Base-by-base conservation (phyloP, 2,329 filamentous ascomycete genomes). In the Kalmusia sp. region DNA sequence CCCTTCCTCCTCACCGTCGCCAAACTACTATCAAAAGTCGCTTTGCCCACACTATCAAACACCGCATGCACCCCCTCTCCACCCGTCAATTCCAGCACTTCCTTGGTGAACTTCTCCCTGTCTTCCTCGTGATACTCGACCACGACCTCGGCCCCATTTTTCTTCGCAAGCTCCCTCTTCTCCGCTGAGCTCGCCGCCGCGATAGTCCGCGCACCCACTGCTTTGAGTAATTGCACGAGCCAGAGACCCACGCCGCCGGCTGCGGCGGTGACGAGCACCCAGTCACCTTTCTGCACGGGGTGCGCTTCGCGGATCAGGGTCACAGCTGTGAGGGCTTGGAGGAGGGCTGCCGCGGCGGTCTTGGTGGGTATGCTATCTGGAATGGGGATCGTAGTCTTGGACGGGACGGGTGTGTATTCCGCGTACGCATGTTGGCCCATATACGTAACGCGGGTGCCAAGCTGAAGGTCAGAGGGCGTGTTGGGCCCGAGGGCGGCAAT, bases 31-130 rank as follows among this genome's bases (percentile, higher is more conserved):
- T 96, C 91, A 76, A 95, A 96, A 0, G 93, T 96, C 43, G 83
- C 82, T 77, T 91, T 91, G 11, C 92, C 93, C 2, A 96, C 91
- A 5, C 90, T 90, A 70, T 96, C 92, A 70, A 92, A 96, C 24
- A 96, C 88, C 8, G 88, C 91, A 58, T 86, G 84, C 2, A 89
- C 87, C 6, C 93, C 93, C 54, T 86, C 77, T 0, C 88, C 88
- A 2, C 80, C 84, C 0, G 92, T 96, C 43, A 91, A 86, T 69
- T 89, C 82, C 64, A 82, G 79, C 5, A 91, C 87, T 69, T 83
- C 80, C 54, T 69, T 63, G 1, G 68, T 65, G 40, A 74, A 73
- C 37, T 62, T 49, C 21, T 73, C 64, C 24, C 66, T 37, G 52
- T 84, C 79, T 41, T 87, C 86, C 27, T 77, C 73, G 37, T 75